Evolutionary conservation across 257 asterid species (phyloP), one percentile per base, ranked within the genome.

Genomic region (Solanum virginianum): DNA sequence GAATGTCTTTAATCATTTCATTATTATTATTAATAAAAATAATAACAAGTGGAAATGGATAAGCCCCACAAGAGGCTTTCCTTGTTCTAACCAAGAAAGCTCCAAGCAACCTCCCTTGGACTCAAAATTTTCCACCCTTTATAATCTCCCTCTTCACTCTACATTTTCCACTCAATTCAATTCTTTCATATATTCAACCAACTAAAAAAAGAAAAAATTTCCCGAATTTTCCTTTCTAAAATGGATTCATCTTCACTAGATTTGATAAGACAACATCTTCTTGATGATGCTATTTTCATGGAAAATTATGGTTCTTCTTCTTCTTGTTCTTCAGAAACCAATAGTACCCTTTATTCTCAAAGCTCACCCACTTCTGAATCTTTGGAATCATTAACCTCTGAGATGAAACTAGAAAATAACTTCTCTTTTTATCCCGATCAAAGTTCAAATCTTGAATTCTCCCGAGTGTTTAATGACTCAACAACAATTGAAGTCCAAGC

Each of bases 201-300:
- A 47, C 10, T 47, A 32, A 26, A 16, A 8, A 15, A 5, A 4
- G 2, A 2, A 51, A 12, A 2, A 49, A 49, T 11, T 69, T 10
- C 45, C 43, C 13, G 15, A 68, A 1, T 5, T 32, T 16, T 8
- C 4, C 7, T 62, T 82, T 43, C 7, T 26, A 7, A 77, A 83
- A 85, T 85, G 87, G 87, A 45, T 22, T 79, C 84, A 10, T 57
- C 79, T n/a, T 41, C 84, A 39, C 71, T 86, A 26, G 88, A 83
- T 0, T 47, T 86, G 47, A 83, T 86, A 13, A 71, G 65, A 22
- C 86, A 83, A 22, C 84, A 82, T 71, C 88, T 86, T 82, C 26
- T 86, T 20, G 80, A 62, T 66, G 88, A 86, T 83, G 45, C 10
- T 8, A 36, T 51, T 13, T 86, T 82, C 57, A 24, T 29, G 20